Conservation (phyloP, 345 rosid genomes). For the Hibiscus tridactylites region DNA sequence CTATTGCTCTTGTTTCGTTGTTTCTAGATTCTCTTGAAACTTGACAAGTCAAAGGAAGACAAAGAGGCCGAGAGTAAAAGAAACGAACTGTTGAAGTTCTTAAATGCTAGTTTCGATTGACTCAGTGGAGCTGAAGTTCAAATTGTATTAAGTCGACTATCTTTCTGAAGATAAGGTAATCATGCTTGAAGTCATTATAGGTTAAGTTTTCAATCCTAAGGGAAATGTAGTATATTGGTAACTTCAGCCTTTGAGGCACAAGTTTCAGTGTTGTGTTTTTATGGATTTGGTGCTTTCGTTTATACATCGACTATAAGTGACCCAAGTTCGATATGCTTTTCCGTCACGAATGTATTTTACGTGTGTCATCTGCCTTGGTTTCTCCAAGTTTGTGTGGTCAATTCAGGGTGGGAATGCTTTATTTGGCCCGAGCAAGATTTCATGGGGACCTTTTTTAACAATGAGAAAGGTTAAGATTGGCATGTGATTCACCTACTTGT, state of each 20-base stretch:
- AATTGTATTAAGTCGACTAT: background rate
- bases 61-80: slow-evolving; percentile 82
- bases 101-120: slow-evolving; percentile 94
- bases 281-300: background rate
- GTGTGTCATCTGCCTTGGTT: no score
- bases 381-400: no score
- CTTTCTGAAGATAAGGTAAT: background rate
- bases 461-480: no score
- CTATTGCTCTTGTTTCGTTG: slow-evolving; percentile 2
- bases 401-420: no score
- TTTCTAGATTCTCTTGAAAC: slow-evolving; percentile 70
- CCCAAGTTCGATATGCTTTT: no score
- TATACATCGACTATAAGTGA: background rate
- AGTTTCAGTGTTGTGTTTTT: slow-evolving; percentile 2
- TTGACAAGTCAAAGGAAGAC: slow-evolving; percentile 92
- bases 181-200: background rate
- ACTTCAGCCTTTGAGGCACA: background rate
- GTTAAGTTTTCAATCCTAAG: background rate
- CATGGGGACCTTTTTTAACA: no score
- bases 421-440: no score
- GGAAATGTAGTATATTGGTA: background rate
- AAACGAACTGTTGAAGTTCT: slow-evolving; percentile 82
- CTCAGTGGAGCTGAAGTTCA: slow-evolving; percentile 9
- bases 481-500: no score
- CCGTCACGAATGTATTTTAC: no score